These are phyloP conservation scores for Rusavskia elegans DNA, from an alignment of 495 filamentous ascomycete genomes.

Conservation along the genomic window DNA sequence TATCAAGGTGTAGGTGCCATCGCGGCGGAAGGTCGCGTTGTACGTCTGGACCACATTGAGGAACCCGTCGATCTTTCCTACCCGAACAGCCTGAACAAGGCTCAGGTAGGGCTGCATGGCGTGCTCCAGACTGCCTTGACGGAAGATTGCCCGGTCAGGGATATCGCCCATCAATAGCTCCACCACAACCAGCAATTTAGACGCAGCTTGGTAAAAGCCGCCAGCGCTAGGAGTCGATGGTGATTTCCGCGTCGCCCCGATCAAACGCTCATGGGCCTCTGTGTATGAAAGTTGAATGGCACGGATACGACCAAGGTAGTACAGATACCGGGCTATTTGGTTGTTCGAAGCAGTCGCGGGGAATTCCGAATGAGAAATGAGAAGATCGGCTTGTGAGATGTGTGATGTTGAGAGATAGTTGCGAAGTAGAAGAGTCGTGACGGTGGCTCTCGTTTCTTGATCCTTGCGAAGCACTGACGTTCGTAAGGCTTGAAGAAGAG, in stretches of 20 bases:
- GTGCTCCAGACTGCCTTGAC: constrained; percentile 66
- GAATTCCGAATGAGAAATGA: constrained; percentile 90
- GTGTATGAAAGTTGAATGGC: constrained; percentile 93
- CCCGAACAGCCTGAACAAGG: constrained; percentile 85
- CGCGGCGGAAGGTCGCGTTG: constrained; percentile 70
- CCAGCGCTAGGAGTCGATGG: constrained; percentile 76
- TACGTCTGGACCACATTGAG: constrained; percentile 65
- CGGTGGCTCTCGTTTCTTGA: constrained; percentile 85
- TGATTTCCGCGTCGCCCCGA: constrained; percentile 83
- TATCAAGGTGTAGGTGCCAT: constrained; percentile 91
- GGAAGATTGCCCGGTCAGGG: constrained; percentile 85
- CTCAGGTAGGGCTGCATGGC: constrained; percentile 82
- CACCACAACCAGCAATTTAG: constrained; percentile 85
- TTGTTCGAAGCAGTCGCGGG: constrained; percentile 88
- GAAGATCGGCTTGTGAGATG: constrained; percentile 88
- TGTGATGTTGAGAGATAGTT: constrained; percentile 94
- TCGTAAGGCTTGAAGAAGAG: constrained; percentile 72
- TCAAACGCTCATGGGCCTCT: constrained; percentile 87
- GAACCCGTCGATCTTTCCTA: constrained; percentile 86
- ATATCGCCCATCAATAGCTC: constrained; percentile 98
- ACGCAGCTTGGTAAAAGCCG: constrained; percentile 89
- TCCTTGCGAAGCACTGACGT: constrained; percentile 93
- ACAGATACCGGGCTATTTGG: constrained; percentile 90
- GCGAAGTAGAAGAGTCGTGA: constrained; percentile 84
- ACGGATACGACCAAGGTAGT: constrained; percentile 89